phyloP scores from a whole-genome alignment of 331 rosid species.

The Malus hybrid region DNA sequence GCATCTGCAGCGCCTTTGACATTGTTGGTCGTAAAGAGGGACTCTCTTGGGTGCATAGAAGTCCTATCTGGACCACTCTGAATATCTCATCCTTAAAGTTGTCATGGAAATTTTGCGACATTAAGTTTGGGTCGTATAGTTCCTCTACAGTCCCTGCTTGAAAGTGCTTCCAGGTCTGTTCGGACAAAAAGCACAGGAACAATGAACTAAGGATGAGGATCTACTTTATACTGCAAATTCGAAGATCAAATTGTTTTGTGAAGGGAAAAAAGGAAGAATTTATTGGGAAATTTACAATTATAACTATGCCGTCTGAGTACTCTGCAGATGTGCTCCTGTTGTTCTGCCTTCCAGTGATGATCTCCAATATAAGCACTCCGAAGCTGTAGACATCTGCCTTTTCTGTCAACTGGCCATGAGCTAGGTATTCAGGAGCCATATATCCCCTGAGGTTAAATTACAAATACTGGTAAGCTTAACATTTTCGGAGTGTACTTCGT shows the following conservation, averaged over 20 bases:
- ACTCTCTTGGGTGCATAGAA: conserved; percentile 80
- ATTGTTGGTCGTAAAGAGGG: conserved; percentile 68
- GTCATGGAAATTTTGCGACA: conserved; percentile 30
- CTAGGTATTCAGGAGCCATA: conserved; percentile 96
- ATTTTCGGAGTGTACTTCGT: not conserved
- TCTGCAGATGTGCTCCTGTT: conserved; percentile 61
- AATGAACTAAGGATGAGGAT: not conserved
- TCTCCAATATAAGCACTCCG: conserved; percentile 71
- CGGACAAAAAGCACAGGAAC: not conserved
- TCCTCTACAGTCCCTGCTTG: conserved; percentile 49
- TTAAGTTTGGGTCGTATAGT: conserved; percentile 60
- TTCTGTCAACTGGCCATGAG: conserved; percentile 84
- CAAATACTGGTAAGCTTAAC: not conserved
- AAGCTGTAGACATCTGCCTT: conserved; percentile 80
- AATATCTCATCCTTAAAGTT: conserved; percentile 33
- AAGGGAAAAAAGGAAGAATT: conserved; percentile 1
- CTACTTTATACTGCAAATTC: no score
- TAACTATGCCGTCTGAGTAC: conserved; percentile 58
- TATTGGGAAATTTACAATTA: conserved; percentile 41
- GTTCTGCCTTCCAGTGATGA: conserved; percentile 60
- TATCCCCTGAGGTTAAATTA: conserved; percentile 52
- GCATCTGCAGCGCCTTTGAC: conserved; percentile 71
- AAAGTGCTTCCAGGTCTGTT: conserved; percentile 83
- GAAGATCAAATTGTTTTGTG: not conserved
- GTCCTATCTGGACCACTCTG: conserved; percentile 75